Evolutionary conservation across 495 filamentous ascomycete genomes (phyloP).

Genomic region (Talaromyces stipitatus): DNA sequence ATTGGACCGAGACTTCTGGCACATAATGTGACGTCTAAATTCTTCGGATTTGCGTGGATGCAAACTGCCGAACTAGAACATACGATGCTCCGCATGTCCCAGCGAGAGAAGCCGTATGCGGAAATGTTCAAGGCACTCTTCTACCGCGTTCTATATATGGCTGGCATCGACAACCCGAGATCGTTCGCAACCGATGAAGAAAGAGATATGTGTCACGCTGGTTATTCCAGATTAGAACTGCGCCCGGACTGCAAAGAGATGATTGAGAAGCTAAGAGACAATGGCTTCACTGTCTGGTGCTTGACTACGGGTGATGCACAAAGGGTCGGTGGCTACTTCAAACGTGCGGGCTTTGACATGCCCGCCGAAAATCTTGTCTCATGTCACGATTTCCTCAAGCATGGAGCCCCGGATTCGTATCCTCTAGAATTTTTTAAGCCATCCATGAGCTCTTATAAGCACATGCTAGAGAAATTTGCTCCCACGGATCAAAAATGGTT

Average conservation of each 20-base stretch:
- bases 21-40: slow-evolving; percentile 21
- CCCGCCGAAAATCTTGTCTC: slow-evolving; percentile 30
- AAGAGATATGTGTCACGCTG: no score
- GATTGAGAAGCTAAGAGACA: slow-evolving; percentile 20
- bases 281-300: slow-evolving; percentile 35
- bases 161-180: slow-evolving; percentile 26
- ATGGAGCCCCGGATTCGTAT: no score
- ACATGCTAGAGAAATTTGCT: slow-evolving; percentile 12
- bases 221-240: no score
- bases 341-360: slow-evolving; percentile 25
- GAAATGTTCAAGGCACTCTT: slow-evolving; percentile 28
- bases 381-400: slow-evolving; percentile 25
- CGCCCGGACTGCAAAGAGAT: slow-evolving; percentile 15
- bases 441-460: no score
- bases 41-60: slow-evolving; percentile 37
- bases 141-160: slow-evolving; percentile 31
- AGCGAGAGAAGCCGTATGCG: slow-evolving; percentile 23
- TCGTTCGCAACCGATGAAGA: slow-evolving; percentile 27
- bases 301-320: slow-evolving; percentile 32
- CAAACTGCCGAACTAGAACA: slow-evolving; percentile 33
- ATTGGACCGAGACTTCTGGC: slow-evolving; percentile 21
- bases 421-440: no score
- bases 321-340: slow-evolving; percentile 32
- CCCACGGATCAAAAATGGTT: slow-evolving; percentile 23
- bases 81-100: slow-evolving; percentile 27